Percentiles rank a stretch among this genome's conserved stretches.
phyloP scores from a whole-genome alignment of 1,284 basidiomycete species.

The Ganoderma lucidum region DNA sequence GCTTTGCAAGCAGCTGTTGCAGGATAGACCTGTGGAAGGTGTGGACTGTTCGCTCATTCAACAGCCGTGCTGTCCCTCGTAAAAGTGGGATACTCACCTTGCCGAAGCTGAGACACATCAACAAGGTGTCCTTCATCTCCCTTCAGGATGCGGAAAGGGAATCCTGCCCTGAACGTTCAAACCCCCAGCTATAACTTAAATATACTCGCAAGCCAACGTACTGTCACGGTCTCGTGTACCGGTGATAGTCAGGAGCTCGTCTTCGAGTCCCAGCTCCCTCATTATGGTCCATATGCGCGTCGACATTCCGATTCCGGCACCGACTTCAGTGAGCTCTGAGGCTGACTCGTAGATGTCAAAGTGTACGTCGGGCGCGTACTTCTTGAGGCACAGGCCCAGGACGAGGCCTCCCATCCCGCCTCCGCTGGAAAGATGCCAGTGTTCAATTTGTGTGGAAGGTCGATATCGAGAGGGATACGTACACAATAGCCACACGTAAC shows the following conservation, averaged over 20 bases:
- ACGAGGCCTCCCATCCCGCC: conserved; percentile 49
- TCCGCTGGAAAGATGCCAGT: conserved; percentile 38
- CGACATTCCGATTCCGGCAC: conserved; percentile 48
- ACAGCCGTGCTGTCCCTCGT: background rate
- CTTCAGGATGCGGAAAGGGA: background rate
- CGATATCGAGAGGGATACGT: background rate
- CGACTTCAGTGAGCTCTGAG: conserved; percentile 46
- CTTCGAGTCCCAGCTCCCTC: conserved; percentile 34
- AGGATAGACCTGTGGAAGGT: conserved; percentile 5
- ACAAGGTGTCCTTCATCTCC: background rate
- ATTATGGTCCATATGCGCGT: conserved; percentile 38
- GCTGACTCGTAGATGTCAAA: conserved; percentile 53
- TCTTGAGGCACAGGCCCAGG: conserved; percentile 45
- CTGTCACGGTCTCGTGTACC: background rate
- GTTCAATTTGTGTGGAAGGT: background rate
- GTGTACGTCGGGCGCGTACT: conserved; percentile 44
- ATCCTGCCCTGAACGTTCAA: no score
- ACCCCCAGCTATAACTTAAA: no score
- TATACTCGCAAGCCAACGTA: background rate
- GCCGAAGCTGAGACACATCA: background rate
- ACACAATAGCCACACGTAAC: conserved; percentile 10
- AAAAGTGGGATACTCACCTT: background rate
- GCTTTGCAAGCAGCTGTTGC: conserved; percentile 3
- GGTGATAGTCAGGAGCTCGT: conserved; percentile 24
- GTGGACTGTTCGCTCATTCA: background rate